phyloP scores from a whole-genome alignment of 2,329 filamentous ascomycete genomes.

The Epicoccum sorghinum region DNA sequence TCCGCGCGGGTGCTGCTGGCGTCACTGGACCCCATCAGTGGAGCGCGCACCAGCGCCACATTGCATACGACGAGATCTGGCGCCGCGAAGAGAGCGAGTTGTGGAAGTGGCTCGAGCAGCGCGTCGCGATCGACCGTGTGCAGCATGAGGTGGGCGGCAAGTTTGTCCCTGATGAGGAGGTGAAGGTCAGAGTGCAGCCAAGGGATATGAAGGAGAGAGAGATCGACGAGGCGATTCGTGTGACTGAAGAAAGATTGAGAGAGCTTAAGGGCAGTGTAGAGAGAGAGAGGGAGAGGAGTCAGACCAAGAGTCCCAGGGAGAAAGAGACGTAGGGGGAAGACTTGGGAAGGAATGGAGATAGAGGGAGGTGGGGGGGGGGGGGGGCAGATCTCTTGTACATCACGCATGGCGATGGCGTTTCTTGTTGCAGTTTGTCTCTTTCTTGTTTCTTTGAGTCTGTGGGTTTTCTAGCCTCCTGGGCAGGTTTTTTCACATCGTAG shows the following conservation, averaged over 20 bases:
- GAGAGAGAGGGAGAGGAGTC: slow-evolving; percentile 29
- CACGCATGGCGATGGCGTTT: slow-evolving; percentile 19
- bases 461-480: background rate
- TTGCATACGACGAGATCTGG: slow-evolving; percentile 95
- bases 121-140: slow-evolving; percentile 72
- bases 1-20: slow-evolving; percentile 40
- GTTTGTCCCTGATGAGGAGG: slow-evolving; percentile 43
- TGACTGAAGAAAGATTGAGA: slow-evolving; percentile 84
- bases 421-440: background rate
- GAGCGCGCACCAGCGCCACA: slow-evolving; percentile 68
- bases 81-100: slow-evolving; percentile 82
- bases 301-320: slow-evolving; percentile 30
- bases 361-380: background rate
- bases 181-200: slow-evolving; percentile 57
- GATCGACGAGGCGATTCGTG: slow-evolving; percentile 77
- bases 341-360: too few species aligned
- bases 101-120: slow-evolving; percentile 92
- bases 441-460: background rate
- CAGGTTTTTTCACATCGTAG: background rate
- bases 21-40: slow-evolving; percentile 36
- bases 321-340: slow-evolving; percentile 3
- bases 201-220: slow-evolving; percentile 72
- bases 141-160: slow-evolving; percentile 30
- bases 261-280: slow-evolving; percentile 74
- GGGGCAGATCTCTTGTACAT: background rate